Conservation (phyloP, 2,329 filamentous ascomycete genomes). For the Aureobasidium sp. region DNA sequence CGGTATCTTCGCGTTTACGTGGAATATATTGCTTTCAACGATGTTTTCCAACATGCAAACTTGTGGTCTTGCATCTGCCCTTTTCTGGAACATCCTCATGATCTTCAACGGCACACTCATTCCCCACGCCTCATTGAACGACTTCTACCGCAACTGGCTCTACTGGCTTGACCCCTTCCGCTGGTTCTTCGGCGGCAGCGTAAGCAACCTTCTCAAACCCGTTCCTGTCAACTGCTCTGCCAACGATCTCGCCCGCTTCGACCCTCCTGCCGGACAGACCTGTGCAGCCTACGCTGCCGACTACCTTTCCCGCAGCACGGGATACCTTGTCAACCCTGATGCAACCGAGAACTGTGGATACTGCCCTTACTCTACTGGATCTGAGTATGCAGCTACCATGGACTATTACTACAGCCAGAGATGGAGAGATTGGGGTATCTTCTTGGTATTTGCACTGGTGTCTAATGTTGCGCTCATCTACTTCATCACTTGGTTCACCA, state of each 20-base stretch:
- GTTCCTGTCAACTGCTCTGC: slow-evolving; percentile 27
- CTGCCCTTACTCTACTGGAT: slow-evolving; percentile 15
- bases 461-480: slow-evolving; percentile 14
- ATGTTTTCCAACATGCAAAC: slow-evolving; percentile 16
- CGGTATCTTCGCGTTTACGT: background rate
- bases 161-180: slow-evolving; percentile 50
- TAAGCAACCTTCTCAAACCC: slow-evolving; percentile 50
- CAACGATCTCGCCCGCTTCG: slow-evolving; percentile 32
- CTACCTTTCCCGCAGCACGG: slow-evolving; percentile 30
- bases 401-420: slow-evolving; percentile 6
- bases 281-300: slow-evolving; percentile 35
- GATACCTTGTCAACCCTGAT: slow-evolving; percentile 33
- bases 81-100: slow-evolving; percentile 17
- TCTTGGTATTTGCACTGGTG: background rate
- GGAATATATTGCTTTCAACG: background rate
- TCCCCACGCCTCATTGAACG: slow-evolving; percentile 11
- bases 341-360: slow-evolving; percentile 26
- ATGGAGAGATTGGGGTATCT: slow-evolving; percentile 16
- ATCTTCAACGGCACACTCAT: slow-evolving; percentile 13
- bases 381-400: slow-evolving; percentile 15
- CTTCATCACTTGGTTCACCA: slow-evolving; percentile 14
- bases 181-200: slow-evolving; percentile 26
- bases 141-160: slow-evolving; percentile 38
- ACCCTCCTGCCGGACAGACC: slow-evolving; percentile 29
- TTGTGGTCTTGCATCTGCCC: slow-evolving; percentile 10